phyloP scores from a whole-genome alignment of 176 grass and related monocot genomes.

The Luzula sylvatica region DNA sequence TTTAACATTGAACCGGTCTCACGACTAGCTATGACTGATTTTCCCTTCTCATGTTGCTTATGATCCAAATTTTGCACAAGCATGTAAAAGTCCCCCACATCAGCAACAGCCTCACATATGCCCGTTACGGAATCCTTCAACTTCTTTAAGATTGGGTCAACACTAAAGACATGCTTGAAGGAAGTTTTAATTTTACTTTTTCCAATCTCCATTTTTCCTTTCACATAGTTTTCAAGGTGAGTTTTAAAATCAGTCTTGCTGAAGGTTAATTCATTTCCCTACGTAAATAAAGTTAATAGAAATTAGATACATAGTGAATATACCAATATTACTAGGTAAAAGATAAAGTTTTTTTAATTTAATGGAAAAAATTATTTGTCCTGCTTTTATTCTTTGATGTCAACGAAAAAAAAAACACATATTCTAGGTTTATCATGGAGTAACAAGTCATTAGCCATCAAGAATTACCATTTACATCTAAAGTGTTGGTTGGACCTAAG shows the following conservation, averaged over 20 bases:
- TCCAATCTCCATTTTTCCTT: not conserved
- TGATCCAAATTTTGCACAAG: not conserved
- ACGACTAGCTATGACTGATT: not conserved
- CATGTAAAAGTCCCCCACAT: not conserved
- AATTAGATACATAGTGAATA: no score
- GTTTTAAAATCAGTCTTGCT: conserved; percentile 27
- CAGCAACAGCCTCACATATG: not conserved
- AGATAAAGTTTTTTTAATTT: no score
- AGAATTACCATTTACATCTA: no score
- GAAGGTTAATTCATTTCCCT: not conserved
- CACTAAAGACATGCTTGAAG: not conserved
- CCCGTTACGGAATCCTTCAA: conserved; percentile 10
- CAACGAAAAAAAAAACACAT: no score
- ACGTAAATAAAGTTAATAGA: not conserved
- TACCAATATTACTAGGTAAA: no score
- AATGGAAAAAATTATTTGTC: no score
- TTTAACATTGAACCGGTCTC: conserved; percentile 9
- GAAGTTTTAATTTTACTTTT: conserved; percentile 18
- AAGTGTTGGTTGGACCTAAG: no score
- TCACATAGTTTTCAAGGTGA: conserved; percentile 3
- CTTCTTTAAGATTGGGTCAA: not conserved
- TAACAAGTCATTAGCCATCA: no score
- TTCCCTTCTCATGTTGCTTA: not conserved
- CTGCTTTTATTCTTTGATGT: no score
- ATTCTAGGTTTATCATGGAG: no score